Conservation (phyloP, 1,284 basidiomycete species). For the Tetrapyrgos nigripes region DNA sequence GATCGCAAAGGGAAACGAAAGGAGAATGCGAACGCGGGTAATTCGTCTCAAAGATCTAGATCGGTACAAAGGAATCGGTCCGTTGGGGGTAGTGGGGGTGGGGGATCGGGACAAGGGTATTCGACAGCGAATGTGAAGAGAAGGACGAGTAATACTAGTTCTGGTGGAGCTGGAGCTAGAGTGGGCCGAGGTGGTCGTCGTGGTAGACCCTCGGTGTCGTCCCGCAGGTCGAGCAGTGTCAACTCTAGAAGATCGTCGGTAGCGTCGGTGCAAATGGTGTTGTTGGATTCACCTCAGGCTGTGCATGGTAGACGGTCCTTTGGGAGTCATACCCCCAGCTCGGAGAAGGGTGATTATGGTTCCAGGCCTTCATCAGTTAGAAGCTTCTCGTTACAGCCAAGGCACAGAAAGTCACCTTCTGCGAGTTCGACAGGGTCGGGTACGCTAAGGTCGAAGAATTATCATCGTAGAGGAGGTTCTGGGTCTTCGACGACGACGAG, state of each 20-base stretch:
- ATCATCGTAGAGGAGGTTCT: slow-evolving; percentile 74
- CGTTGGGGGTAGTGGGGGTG: background rate
- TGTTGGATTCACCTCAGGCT: slow-evolving; percentile 65
- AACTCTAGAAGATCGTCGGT: slow-evolving; percentile 79
- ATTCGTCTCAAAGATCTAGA: slow-evolving; percentile 5
- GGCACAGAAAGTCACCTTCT: slow-evolving; percentile 78
- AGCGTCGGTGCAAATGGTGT: slow-evolving; percentile 64
- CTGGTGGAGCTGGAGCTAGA: slow-evolving; percentile 27
- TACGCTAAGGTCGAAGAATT: slow-evolving; percentile 58
- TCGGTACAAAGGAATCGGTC: background rate
- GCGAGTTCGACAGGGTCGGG: slow-evolving; percentile 73
- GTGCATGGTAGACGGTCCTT: slow-evolving; percentile 63
- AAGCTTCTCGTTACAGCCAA: slow-evolving; percentile 64
- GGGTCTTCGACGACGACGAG: slow-evolving; percentile 68
- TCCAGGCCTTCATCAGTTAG: slow-evolving; percentile 79
- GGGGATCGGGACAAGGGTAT: slow-evolving; percentile 22
- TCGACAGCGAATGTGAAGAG: slow-evolving; percentile 49
- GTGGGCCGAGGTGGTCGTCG: slow-evolving; percentile 49
- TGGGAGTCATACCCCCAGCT: slow-evolving; percentile 79
- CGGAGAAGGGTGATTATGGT: slow-evolving; percentile 74
- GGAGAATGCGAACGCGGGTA: slow-evolving; percentile 33
- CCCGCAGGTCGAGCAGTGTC: slow-evolving; percentile 81
- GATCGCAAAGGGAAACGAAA: slow-evolving; percentile 81
- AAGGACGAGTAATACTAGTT: slow-evolving; percentile 47
- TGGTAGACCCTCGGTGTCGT: slow-evolving; percentile 67